phyloP scores from a whole-genome alignment of 768 basidiomycete genomes.

The Tephrocybe sp. region DNA sequence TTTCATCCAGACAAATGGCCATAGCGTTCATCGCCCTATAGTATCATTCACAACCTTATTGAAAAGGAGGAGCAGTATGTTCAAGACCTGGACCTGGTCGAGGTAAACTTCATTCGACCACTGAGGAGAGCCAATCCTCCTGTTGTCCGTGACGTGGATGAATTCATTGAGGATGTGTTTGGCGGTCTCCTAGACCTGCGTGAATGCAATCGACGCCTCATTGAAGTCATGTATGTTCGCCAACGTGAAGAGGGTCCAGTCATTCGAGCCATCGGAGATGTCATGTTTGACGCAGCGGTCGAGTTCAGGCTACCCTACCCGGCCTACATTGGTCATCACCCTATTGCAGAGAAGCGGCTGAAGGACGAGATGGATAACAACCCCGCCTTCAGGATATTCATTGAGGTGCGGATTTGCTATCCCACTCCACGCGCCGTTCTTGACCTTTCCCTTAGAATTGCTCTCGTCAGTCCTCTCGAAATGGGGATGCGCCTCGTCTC shows the following conservation, averaged over 20 bases:
- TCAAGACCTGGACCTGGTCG: conserved; percentile 81
- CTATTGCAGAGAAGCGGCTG: conserved; percentile 80
- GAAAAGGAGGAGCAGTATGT: conserved; percentile 87
- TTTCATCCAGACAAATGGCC: neutral
- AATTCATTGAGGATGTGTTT: conserved; percentile 89
- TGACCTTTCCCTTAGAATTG: conserved; percentile 34
- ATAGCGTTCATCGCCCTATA: conserved; percentile 16
- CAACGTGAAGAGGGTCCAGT: conserved; percentile 84
- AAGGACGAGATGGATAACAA: conserved; percentile 86
- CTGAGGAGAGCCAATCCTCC: conserved; percentile 43
- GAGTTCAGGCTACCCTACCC: conserved; percentile 89
- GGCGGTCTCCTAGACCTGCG: conserved; percentile 87
- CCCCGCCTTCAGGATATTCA: conserved; percentile 75
- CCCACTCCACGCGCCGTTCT: neutral
- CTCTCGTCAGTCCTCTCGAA: conserved; percentile 35
- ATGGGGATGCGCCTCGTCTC: conserved; percentile 38
- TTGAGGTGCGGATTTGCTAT: conserved; percentile 59
- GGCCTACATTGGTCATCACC: conserved; percentile 79
- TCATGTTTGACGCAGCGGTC: conserved; percentile 82
- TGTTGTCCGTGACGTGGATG: conserved; percentile 57
- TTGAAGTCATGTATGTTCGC: conserved; percentile 83
- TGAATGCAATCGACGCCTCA: conserved; percentile 75
- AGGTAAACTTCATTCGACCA: conserved; percentile 58
- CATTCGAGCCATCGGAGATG: conserved; percentile 83
- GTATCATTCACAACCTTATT: conserved; percentile 86